Conservation (phyloP, 768 basidiomycete species). For the Candolleomyces eurysporus region DNA sequence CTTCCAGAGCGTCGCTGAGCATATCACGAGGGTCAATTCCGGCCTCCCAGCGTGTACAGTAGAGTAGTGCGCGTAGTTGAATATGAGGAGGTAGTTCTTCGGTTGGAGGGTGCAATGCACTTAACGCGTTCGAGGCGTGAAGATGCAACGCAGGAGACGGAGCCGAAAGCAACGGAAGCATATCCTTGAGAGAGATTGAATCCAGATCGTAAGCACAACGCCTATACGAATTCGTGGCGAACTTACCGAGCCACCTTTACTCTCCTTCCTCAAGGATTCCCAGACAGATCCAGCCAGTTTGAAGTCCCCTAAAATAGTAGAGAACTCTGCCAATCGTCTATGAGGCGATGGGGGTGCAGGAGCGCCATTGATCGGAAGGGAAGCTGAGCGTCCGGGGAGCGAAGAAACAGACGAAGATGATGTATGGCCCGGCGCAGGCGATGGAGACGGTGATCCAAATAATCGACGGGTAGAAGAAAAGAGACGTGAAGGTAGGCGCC, state of each 20-base stretch:
- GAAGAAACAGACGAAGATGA: constrained; percentile 41
- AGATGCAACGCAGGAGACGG: constrained; percentile 60
- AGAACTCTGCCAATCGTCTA: constrained; percentile 92
- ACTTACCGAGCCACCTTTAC: constrained; percentile 82
- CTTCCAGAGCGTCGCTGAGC: constrained; percentile 54
- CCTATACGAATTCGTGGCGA: background rate
- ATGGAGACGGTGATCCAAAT: constrained; percentile 57
- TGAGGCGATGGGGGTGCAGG: constrained; percentile 59
- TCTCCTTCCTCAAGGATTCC: constrained; percentile 85
- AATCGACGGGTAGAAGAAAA: constrained; percentile 83
- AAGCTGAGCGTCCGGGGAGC: constrained; percentile 35
- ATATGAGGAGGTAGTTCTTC: constrained; percentile 56
- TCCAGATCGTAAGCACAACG: background rate
- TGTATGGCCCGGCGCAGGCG: constrained; percentile 41
- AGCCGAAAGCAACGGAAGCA: constrained; percentile 70
- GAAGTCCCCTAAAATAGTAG: constrained; percentile 88
- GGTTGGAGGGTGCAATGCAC: constrained; percentile 40
- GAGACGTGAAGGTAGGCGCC: constrained; percentile 78
- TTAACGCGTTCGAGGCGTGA: constrained; percentile 62
- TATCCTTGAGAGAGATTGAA: constrained; percentile 52
- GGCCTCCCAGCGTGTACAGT: constrained; percentile 76
- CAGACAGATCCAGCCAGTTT: constrained; percentile 81
- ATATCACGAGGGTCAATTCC: constrained; percentile 62
- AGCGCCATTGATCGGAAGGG: constrained; percentile 25
- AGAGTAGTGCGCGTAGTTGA: constrained; percentile 66